These are phyloP conservation scores for Geoglossum cookeanum DNA, from an alignment of 2,329 filamentous ascomycete genomes.

Conservation along the genomic window DNA sequence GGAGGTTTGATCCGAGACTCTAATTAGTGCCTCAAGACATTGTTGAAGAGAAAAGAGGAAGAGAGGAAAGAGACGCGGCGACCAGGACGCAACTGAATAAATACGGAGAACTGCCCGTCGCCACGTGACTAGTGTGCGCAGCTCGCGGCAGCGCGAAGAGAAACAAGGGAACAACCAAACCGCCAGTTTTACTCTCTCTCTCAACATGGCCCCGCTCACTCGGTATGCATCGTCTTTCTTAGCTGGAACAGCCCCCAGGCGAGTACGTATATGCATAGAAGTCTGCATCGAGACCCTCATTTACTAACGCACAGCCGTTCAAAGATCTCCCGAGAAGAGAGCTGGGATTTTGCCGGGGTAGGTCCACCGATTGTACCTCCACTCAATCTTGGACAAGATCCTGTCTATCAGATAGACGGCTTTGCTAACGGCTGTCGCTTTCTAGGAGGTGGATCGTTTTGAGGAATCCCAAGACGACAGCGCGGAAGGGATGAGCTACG, in stretches of 20 bases:
- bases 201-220: neutral
- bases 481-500: neutral
- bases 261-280: neutral
- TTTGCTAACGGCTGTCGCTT: neutral
- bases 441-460: conserved; percentile 3
- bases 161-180: conserved; percentile 6
- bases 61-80: conserved; percentile 12
- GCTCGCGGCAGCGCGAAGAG: neutral
- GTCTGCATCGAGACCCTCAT: neutral
- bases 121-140: neutral
- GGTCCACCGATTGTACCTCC: conserved; percentile 1
- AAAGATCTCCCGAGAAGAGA: conserved; percentile 15
- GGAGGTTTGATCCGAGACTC: conserved; percentile 88
- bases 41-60: conserved; percentile 24
- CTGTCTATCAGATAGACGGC: neutral
- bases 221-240: neutral
- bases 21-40: conserved; percentile 77
- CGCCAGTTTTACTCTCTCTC: neutral
- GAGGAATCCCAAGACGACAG: conserved; percentile 3
- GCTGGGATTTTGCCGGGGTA: conserved; percentile 17
- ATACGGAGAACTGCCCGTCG: conserved; percentile 12
- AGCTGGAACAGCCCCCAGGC: neutral
- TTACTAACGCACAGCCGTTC: neutral
- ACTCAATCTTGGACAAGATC: neutral
- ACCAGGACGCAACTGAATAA: conserved; percentile 21